phyloP scores from a whole-genome alignment of 2,329 filamentous ascomycete species.

The Arthrobotrys megalospora region DNA sequence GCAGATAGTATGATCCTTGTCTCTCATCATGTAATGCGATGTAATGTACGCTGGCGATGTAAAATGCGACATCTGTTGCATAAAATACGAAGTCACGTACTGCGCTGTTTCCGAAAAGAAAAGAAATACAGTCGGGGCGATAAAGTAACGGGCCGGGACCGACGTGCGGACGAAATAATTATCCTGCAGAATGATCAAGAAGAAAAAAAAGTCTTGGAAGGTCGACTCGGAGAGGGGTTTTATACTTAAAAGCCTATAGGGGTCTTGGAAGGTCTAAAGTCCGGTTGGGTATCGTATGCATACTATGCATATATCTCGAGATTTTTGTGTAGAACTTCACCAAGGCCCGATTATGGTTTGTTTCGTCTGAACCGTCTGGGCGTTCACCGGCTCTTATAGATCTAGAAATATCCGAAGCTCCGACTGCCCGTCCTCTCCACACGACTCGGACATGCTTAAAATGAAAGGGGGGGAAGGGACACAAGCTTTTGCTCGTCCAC shows the following conservation, averaged over 20 bases:
- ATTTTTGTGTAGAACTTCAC: conserved; percentile 7
- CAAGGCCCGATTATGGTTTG: neutral
- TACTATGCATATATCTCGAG: neutral
- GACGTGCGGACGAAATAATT: neutral
- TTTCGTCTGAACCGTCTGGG: neutral
- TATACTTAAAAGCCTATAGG: neutral
- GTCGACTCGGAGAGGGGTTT: conserved; percentile 14
- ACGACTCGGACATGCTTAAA: conserved; percentile 5
- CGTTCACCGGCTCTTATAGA: conserved; percentile 26
- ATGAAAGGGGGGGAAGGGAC: conserved; percentile 16
- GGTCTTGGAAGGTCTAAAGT: neutral
- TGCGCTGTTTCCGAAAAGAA: no score
- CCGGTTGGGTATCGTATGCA: neutral
- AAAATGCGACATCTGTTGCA: neutral
- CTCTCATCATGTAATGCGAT: conserved; percentile 1
- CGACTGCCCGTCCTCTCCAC: conserved; percentile 12
- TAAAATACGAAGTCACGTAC: neutral
- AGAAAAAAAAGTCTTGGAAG: conserved; percentile 5
- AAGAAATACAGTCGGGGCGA: conserved; percentile 1
- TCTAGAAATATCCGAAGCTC: conserved; percentile 36
- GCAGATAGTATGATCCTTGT: conserved; percentile 8
- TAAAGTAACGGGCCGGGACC: neutral
- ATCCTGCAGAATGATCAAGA: neutral
- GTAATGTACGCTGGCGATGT: neutral
- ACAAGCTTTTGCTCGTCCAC: conserved; percentile 38